A percentile compares a stretch with the other conserved stretches of the same genome.
These are phyloP conservation scores for Parastagonospora avenae DNA, from an alignment of 2,329 filamentous ascomycete species.

Conservation along the genomic window DNA sequence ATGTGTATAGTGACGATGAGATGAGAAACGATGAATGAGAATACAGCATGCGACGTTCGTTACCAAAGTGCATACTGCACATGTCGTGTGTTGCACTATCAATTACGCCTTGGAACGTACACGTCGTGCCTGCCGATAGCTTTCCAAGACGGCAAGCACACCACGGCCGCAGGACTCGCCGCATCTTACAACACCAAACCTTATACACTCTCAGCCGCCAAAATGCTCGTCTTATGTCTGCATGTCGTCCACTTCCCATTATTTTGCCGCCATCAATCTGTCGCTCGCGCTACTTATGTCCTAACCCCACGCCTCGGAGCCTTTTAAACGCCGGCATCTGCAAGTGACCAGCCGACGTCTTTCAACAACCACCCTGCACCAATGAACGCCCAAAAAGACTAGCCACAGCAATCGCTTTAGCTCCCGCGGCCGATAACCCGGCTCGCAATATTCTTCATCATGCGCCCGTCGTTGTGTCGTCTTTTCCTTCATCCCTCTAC, in stretches of 20 bases:
- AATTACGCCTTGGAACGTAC: too few relatives aligned
- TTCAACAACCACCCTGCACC: neutral
- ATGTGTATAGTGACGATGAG: constrained; percentile 13
- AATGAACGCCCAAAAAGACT: neutral
- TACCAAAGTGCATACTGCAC: neutral
- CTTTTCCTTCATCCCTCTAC: neutral
- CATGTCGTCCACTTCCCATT: too few relatives aligned
- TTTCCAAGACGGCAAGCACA: too few relatives aligned
- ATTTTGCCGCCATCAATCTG: too few relatives aligned
- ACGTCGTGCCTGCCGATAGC: too few relatives aligned
- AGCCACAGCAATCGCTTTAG: neutral
- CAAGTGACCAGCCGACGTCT: neutral
- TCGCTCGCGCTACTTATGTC: too few relatives aligned
- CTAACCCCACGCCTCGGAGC: neutral
- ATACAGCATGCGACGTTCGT: neutral
- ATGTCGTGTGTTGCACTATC: too few relatives aligned
- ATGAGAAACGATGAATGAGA: constrained; percentile 4
- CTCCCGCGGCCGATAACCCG: neutral
- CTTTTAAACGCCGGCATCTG: constrained; percentile 1
- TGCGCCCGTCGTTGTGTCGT: neutral
- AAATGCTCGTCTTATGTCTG: too few relatives aligned
- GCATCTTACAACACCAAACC: too few relatives aligned
- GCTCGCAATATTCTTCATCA: neutral
- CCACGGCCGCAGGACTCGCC: too few relatives aligned
- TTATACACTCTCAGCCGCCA: too few relatives aligned